Evolutionary conservation across 2,329 filamentous ascomycete genomes (phyloP), one percentile per base, ranked within the genome.

Genomic region (Ceratocystis smalleyi): DNA sequence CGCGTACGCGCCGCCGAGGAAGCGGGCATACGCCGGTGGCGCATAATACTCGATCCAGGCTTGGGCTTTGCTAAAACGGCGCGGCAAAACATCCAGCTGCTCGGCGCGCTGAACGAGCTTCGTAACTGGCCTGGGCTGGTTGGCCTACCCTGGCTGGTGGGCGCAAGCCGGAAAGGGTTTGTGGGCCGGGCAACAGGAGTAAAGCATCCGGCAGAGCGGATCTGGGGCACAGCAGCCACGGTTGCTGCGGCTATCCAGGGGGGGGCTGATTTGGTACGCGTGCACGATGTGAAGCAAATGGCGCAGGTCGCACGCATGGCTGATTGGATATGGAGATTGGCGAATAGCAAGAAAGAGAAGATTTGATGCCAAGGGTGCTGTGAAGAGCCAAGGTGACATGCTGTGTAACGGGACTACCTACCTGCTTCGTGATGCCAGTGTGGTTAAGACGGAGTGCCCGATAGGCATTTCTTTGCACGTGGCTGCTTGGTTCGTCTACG

Each of bases 221-320:
- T 81, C 7, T 94, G 86, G 84, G 94, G 94, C 10, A 97, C 94
- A 2, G 91, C 91, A 10, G 90, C 89, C 10, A 89, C 91, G 0
- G 88, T 97, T 7, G 86, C 88, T 2, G 90, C 91, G 5, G 89
- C 91, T 57, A 81, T 99, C 35, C 83, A 87, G 67, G 89, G 89
- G 5, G 94, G 94, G 2, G 91, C 91, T 27, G 91, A 97, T 77
- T 84, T 99, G 66, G 86, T 97, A 57, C 81, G 94, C 62, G 91
- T 99, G 51, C 94, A 99, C 75, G 92, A 97, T 76, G 88, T 91
- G 15, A 75, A 78, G 64, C 88, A 94, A 77, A 97, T 97, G 92
- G 79, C 76, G 49, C 81, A 90, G 74, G 91, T 96, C 40, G 84
- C 84, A 1, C 87, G 82, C 72, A 92, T 97, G 85, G 84, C 89